Percentiles rank a stretch among this genome's conserved stretches.
Evolutionary conservation across 257 asterid genomes (phyloP).

Genomic region (Marsdenia floribunda): DNA sequence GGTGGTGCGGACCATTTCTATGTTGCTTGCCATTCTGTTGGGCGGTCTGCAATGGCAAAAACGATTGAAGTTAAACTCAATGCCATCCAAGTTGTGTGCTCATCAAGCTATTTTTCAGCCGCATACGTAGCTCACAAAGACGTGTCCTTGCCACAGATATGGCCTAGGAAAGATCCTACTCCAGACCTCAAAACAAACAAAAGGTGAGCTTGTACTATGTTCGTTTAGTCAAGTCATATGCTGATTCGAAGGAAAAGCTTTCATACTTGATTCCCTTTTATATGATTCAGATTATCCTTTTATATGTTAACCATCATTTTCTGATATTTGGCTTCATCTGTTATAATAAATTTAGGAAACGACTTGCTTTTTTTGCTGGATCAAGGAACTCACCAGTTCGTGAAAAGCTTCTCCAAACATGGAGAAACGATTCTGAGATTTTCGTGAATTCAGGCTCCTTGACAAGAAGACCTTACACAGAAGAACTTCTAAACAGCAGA

Average conservation of each 20-base stretch:
- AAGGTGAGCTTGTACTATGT: conserved; percentile 40
- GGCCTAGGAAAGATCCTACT: conserved; percentile 65
- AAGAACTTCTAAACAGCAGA: conserved; percentile 60
- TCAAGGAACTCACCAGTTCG: conserved; percentile 79
- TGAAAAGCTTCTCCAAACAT: conserved; percentile 64
- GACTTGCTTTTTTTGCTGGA: conserved; percentile 77
- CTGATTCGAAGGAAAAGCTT: not conserved
- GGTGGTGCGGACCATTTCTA: conserved; percentile 92
- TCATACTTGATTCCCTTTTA: not conserved
- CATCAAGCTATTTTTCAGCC: conserved; percentile 65
- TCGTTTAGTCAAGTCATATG: not conserved
- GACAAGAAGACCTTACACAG: conserved; percentile 51
- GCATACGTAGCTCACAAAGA: conserved; percentile 82
- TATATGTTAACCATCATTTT: conserved; percentile 1
- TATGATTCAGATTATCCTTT: not conserved
- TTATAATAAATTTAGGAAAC: conserved; percentile 40
- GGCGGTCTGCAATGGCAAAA: conserved; percentile 71
- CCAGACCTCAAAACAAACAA: conserved; percentile 38
- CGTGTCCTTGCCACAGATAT: conserved; percentile 84
- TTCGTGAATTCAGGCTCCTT: conserved; percentile 54
- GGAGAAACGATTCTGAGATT: conserved; percentile 66
- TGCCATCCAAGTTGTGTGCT: conserved; percentile 79
- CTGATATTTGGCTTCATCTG: conserved; percentile 1
- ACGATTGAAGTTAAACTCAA: conserved; percentile 54
- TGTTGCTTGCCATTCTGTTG: conserved; percentile 86